Evolutionary conservation across 306 rosid genomes (phyloP).

Genomic region (Prunus mira): DNA sequence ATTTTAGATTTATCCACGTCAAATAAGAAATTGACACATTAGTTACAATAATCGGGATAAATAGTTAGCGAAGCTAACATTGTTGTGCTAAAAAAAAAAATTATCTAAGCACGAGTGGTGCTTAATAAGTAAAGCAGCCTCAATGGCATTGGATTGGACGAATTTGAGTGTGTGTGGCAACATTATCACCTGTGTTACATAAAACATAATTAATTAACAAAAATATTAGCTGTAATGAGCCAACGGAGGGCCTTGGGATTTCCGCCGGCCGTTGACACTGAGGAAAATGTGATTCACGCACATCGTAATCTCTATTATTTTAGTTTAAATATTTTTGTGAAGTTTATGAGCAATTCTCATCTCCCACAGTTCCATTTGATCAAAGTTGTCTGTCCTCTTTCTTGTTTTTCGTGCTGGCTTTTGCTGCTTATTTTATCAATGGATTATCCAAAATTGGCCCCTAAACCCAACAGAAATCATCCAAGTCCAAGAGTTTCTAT

Average conservation of each 20-base stretch:
- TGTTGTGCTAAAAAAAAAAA: too few relatives aligned
- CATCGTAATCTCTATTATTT: background rate
- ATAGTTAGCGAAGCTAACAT: too few relatives aligned
- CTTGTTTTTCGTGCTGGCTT: background rate
- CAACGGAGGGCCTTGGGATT: background rate
- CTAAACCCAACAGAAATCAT: too few relatives aligned
- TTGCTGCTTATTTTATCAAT: background rate
- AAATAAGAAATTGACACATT: background rate
- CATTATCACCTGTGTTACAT: background rate
- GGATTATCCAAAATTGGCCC: too few relatives aligned
- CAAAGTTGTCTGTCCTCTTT: background rate
- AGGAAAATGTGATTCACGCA: background rate
- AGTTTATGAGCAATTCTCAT: background rate
- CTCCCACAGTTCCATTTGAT: background rate
- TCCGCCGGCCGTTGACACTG: background rate
- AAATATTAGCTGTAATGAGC: conserved; percentile 7
- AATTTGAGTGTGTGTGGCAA: background rate
- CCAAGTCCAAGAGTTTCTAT: background rate
- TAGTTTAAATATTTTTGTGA: background rate
- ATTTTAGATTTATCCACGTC: background rate
- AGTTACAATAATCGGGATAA: too few relatives aligned
- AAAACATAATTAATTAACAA: background rate
- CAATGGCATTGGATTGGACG: background rate
- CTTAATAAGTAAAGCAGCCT: background rate
- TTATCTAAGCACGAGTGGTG: background rate